phyloP scores from a whole-genome alignment of 805 yeast genomes.

The Candida dendrica region DNA sequence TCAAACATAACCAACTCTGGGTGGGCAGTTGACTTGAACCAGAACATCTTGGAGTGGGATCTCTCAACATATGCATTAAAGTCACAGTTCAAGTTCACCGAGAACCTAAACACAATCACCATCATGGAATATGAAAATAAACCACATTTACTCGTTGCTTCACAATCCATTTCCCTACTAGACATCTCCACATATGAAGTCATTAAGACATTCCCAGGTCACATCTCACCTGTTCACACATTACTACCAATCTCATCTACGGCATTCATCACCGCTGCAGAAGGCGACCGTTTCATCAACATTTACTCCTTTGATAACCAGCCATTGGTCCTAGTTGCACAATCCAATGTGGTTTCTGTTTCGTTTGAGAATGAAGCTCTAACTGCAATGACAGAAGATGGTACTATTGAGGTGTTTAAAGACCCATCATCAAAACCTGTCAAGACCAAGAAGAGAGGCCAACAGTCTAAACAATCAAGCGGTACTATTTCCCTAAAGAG shows the following conservation, averaged over 20 bases:
- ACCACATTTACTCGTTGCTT: constrained; percentile 49
- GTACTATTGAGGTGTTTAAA: constrained; percentile 63
- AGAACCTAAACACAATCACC: constrained; percentile 23
- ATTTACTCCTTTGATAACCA: constrained; percentile 42
- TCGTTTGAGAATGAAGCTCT: constrained; percentile 32
- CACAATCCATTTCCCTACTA: constrained; percentile 56
- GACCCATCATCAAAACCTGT: constrained; percentile 36
- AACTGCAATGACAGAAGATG: constrained; percentile 65
- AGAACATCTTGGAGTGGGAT: constrained; percentile 59
- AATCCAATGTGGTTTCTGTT: constrained; percentile 48
- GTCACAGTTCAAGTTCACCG: constrained; percentile 34
- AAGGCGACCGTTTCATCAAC: constrained; percentile 76
- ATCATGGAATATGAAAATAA: constrained; percentile 21
- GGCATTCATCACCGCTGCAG: constrained; percentile 62
- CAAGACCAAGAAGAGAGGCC: constrained; percentile 22
- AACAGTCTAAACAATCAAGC: constrained; percentile 45
- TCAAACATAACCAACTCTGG: constrained; percentile 34
- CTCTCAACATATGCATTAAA: constrained; percentile 33
- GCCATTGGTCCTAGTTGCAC: constrained; percentile 62
- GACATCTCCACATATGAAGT: constrained; percentile 33
- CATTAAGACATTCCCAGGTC: constrained; percentile 62
- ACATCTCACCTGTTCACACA: constrained; percentile 57
- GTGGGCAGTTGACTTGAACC: constrained; percentile 56
- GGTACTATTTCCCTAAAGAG: constrained; percentile 40
- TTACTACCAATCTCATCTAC: constrained; percentile 32